Percentiles rank a stretch among this genome's conserved stretches.
Conservation (phyloP, 176 grass and related monocot genomes). For the Carex cristatella region DNA sequence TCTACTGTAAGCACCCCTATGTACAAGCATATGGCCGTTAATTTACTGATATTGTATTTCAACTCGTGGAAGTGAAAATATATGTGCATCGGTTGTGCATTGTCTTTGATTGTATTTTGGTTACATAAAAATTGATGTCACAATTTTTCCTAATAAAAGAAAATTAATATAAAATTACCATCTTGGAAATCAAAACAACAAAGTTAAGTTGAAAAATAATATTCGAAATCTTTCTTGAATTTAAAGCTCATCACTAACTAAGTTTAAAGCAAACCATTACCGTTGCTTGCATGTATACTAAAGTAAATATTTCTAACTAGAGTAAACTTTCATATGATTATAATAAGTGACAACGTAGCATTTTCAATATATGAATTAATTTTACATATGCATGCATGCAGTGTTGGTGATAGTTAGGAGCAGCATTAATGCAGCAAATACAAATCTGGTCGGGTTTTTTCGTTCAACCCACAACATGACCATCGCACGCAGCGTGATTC, state of each 20-base stretch:
- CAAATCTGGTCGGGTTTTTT: conserved; percentile 15
- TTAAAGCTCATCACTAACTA: background rate
- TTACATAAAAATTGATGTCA: no score
- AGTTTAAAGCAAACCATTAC: background rate
- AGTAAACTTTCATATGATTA: background rate
- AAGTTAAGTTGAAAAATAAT: background rate
- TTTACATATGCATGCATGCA: background rate
- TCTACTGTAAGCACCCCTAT: conserved; percentile 30
- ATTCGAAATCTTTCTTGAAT: background rate
- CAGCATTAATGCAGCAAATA: conserved; percentile 22
- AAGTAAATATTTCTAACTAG: background rate
- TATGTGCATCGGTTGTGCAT: background rate
- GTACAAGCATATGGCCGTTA: background rate
- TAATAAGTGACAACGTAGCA: background rate
- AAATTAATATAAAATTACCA: no score
- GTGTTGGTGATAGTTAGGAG: conserved; percentile 14
- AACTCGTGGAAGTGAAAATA: no score
- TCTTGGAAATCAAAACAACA: background rate
- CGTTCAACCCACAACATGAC: conserved; percentile 17
- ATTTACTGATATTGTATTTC: background rate
- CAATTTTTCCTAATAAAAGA: no score
- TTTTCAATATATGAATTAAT: background rate
- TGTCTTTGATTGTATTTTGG: no score
- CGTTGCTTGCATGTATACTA: background rate
- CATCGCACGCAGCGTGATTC: conserved; percentile 5